Evolutionary conservation across 1,139 yeast species (phyloP), one percentile per base, ranked within the genome.

Genomic region (Saccharomycopsis hybrid): DNA sequence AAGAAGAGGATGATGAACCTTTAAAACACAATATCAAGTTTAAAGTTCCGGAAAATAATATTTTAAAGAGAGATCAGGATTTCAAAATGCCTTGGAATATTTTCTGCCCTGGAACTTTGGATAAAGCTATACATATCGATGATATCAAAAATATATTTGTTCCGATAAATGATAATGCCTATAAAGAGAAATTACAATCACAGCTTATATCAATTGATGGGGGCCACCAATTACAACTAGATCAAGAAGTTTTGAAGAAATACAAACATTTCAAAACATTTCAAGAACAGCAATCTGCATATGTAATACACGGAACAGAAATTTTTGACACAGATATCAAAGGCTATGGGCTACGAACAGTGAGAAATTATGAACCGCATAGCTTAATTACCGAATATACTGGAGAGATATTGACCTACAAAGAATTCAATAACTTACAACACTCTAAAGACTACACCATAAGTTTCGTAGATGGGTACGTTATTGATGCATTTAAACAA

Each of bases 381-480:
- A 24, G 39, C 8, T 38, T 51, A 2, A n/a, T 51, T 5, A 28
- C 41, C 7, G 54, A 51, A 37, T 48, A 46, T 31, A 28, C 41
- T n/a, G 54, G 54, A 3, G 54, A 51, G 18, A 49, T 51, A 8
- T 32, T 49, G 27, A 51, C 38, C 2, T 51, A 51, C 27, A 11
- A 43, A 28, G 50, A 48, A 27, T 51, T 51, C 29, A 33, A 33
- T 7, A 31, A 44, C 7, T 36, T 46, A 4, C 31, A 33, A 18
- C 28, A 13, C 24, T 32, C 44, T 2, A 50, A 49, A 32, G 49
- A 48, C 8, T 49, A 51, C 18, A 33, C 47, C 28, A 28, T 51
- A 18, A 42, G 44, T 43, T 51, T 51, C 40, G 30, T 51, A 25
- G 54, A 51, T 44, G 54, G 54, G 4, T 51, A 31, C 31, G 54